Evolutionary conservation across 179 eudicot species (phyloP).

Genomic region (Amaranthus tricolor): DNA sequence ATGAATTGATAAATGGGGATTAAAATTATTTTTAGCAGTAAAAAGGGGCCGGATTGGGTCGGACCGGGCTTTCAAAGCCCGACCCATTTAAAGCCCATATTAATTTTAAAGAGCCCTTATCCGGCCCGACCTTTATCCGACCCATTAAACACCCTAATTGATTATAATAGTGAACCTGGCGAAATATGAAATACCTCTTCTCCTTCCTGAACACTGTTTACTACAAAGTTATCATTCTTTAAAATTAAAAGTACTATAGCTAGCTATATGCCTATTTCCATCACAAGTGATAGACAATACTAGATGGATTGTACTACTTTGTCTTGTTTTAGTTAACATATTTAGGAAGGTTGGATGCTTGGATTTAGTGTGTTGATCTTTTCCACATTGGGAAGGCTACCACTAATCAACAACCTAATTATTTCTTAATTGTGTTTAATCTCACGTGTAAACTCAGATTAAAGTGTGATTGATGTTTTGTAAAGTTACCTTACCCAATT

Average conservation of each 20-base stretch:
- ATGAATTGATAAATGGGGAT: no score
- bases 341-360: conserved; percentile 27
- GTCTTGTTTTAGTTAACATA: conserved; percentile 26
- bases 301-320: conserved; percentile 12
- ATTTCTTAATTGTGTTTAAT: not conserved
- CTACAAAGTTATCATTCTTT: conserved; percentile 7
- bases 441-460: conserved; percentile 15
- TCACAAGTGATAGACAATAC: conserved; percentile 2
- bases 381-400: conserved; percentile 28
- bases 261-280: conserved; percentile 8
- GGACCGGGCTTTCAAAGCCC: no score
- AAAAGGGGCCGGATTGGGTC: no score
- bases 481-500: not conserved
- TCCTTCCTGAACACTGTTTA: not conserved
- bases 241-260: no score
- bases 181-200: not conserved
- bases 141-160: no score
- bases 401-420: not conserved
- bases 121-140: no score
- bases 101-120: no score
- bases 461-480: conserved; percentile 9
- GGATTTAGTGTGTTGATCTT: conserved; percentile 15
- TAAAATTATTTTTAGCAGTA: no score
- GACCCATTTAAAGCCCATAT: no score
- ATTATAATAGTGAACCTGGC: no score